Conservation (phyloP, 2,329 filamentous ascomycete genomes). For the Raffaelea ambrosiae region DNA sequence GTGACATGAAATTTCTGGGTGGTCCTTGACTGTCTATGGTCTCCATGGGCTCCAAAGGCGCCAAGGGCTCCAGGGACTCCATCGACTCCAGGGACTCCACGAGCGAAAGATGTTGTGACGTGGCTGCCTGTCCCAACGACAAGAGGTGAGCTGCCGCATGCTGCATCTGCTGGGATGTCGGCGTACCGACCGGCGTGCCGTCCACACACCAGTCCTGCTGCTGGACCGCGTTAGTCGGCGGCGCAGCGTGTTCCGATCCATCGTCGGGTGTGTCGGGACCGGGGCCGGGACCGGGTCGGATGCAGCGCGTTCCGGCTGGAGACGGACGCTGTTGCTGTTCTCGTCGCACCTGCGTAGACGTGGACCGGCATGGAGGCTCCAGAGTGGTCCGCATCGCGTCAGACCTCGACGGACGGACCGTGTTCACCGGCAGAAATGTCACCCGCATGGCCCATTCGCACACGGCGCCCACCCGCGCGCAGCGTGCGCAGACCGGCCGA, state of each 20-base stretch:
- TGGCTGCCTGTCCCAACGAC: neutral
- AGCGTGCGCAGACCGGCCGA: neutral
- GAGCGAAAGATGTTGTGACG: no score
- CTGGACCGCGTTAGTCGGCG: neutral
- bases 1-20: neutral
- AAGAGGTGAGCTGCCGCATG: neutral
- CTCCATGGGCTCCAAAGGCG: no score
- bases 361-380: no score
- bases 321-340: no score
- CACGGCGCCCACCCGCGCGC: neutral
- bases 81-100: no score
- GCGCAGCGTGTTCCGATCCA: neutral
- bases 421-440: conserved; percentile 1
- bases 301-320: no score
- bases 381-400: no score
- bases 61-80: no score
- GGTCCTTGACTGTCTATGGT: neutral
- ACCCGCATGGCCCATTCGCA: conserved; percentile 4
- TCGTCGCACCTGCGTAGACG: no score
- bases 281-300: no score
- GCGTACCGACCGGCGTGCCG: neutral
- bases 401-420: no score
- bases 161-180: neutral
- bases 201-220: neutral
- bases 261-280: no score